Conservation (phyloP, 805 yeast species). For the Debaryomyces tyrocola region DNA sequence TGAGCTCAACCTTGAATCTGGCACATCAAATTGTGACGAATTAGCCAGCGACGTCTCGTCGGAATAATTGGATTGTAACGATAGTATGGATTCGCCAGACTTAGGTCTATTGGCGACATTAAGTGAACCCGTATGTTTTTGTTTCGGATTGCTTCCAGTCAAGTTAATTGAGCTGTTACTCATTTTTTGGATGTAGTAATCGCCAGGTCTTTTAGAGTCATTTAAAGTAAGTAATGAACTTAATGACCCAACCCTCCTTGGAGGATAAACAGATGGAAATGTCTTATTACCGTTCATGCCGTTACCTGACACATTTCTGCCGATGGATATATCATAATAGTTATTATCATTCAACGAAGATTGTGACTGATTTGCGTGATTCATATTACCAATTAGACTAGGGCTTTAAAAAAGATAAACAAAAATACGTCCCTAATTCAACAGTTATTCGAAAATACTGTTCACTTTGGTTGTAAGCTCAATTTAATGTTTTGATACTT, state of each 20-base stretch:
- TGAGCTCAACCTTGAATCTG: conserved; percentile 39
- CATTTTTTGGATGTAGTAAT: conserved; percentile 35
- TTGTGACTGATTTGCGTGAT: conserved; percentile 18
- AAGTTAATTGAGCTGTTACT: conserved; percentile 20
- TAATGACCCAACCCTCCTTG: conserved; percentile 29
- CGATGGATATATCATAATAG: conserved; percentile 23
- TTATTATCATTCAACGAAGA: conserved; percentile 23
- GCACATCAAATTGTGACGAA: conserved; percentile 32
- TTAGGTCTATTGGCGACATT: conserved; percentile 19
- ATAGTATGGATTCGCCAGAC: conserved; percentile 33
- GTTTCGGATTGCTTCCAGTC: conserved; percentile 3
- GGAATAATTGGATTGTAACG: conserved; percentile 31
- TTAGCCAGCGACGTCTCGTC: conserved; percentile 36
- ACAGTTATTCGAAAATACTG: too few species aligned
- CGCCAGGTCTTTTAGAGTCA: conserved; percentile 39
- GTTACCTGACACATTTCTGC: conserved; percentile 4
- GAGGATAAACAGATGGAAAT: conserved; percentile 11
- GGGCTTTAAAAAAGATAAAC: too few species aligned
- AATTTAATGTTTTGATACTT: too few species aligned
- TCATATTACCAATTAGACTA: conserved; percentile 10
- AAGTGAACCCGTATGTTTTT: background rate
- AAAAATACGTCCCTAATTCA: too few species aligned
- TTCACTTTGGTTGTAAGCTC: too few species aligned
- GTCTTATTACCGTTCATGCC: conserved; percentile 16
- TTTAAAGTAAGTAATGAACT: conserved; percentile 19